Evolutionary conservation across 1,284 basidiomycete genomes (phyloP), one percentile per base, ranked within the genome.

Genomic region (Boletellus deceptivus): DNA sequence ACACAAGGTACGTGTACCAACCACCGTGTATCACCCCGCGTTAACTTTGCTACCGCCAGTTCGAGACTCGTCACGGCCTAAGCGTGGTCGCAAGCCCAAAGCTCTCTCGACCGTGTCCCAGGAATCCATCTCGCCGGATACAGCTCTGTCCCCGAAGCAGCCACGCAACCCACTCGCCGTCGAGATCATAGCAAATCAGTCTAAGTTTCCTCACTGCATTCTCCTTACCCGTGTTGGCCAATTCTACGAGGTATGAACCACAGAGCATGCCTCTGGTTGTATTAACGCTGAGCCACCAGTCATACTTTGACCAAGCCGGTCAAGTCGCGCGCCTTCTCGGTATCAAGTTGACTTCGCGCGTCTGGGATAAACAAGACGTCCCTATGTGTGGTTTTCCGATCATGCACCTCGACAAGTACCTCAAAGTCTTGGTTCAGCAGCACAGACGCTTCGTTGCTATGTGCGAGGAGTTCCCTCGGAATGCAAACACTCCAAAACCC

Each of bases 371-470:
- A 25, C 71, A 78, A 43, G 77, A 79, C 50, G 71, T 94, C 52
- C 73, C 82, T 54, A 84, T 97, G 91, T 87, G 90, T 71, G 94
- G 94, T 17, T 97, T 98, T 67, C 94, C 95, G 0, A 70, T 91
- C n/a, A 70, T 79, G 55, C 89, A 93, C 58, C 77, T 94, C 24
- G 86, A 92, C 72, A 93, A 89, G 65, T 80, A 95, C 67, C 79
- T 96, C 62, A 93, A 91, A 67, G 75, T 85, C 17, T 77, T 97
- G 22, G 89, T 98, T 8, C 86, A 92, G 62, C 82, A 89, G 55
- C 76, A 91, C 56, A 83, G 83, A 42, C 83, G 84, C 16, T 91
- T 89, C 55, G 93, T 97, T 13, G 94, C 93, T 17, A 78, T 97
- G 67, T 93, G 93, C 63, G 94, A 98, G 67, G 94, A 98, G 68